Percentiles rank a stretch among this genome's conserved stretches.
phyloP scores from a whole-genome alignment of 2,329 filamentous ascomycete species.

The Colletotrichum tamarilloi region DNA sequence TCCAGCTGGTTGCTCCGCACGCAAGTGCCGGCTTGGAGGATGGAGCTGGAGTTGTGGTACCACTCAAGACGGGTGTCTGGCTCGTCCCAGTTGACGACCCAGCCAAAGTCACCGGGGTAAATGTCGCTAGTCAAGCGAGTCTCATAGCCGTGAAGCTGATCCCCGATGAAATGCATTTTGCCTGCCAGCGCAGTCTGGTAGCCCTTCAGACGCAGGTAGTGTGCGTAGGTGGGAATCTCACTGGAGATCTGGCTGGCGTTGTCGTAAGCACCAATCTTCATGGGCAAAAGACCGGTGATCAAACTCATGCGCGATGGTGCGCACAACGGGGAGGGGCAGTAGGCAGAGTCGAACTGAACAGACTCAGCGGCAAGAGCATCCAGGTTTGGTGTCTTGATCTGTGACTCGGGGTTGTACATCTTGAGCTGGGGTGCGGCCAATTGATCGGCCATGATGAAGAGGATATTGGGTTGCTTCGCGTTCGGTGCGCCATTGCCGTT shows the following conservation, averaged over 20 bases:
- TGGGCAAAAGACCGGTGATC: conserved; percentile 91
- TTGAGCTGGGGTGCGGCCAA: conserved; percentile 90
- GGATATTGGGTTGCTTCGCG: conserved; percentile 53
- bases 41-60: conserved; percentile 97
- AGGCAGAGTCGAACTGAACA: conserved; percentile 92
- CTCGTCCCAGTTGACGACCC: conserved; percentile 96
- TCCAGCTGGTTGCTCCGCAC: conserved; percentile 95
- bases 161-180: conserved; percentile 98
- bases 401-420: conserved; percentile 89
- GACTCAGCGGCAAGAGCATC: conserved; percentile 83
- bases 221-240: conserved; percentile 90
- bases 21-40: conserved; percentile 88
- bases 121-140: conserved; percentile 94
- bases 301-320: conserved; percentile 94
- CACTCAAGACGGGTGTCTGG: conserved; percentile 88
- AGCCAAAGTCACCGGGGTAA: conserved; percentile 93
- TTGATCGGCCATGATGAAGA: conserved; percentile 97
- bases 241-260: conserved; percentile 88
- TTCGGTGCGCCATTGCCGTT: conserved; percentile 37
- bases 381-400: conserved; percentile 92
- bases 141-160: conserved; percentile 95
- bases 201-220: conserved; percentile 85
- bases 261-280: conserved; percentile 92
- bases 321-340: conserved; percentile 93
- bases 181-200: conserved; percentile 93